Percentiles rank a stretch among this genome's conserved stretches.
Evolutionary conservation across 1,284 basidiomycete genomes (phyloP).

Genomic region (Leccinum variabile): DNA sequence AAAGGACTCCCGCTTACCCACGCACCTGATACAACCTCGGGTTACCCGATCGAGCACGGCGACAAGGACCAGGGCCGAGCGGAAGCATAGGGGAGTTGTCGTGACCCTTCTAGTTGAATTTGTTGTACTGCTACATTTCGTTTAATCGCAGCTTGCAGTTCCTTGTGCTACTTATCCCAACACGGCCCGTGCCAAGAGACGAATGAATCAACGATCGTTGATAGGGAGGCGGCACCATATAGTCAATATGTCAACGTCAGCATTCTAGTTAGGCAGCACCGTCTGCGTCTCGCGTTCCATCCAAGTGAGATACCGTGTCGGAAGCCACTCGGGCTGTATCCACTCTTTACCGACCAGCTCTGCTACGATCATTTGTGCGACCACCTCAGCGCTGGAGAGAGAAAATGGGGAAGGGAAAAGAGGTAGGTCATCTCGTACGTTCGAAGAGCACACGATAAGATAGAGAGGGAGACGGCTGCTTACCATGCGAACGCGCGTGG

Average conservation of each 20-base stretch:
- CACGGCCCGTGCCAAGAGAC: background rate
- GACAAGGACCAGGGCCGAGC: background rate
- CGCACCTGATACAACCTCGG: conserved; percentile 9
- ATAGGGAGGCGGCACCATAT: background rate
- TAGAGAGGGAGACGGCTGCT: background rate
- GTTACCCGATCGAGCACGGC: background rate
- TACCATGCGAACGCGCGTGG: conserved; percentile 66
- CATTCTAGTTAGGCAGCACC: background rate
- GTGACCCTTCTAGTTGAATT: background rate
- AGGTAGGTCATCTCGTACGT: too few species aligned
- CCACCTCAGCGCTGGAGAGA: conserved; percentile 56
- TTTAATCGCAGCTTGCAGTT: background rate
- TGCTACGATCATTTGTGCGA: conserved; percentile 63
- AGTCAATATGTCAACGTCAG: background rate
- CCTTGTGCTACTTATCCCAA: background rate
- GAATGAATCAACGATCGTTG: background rate
- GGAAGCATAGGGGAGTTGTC: background rate
- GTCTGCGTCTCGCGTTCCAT: conserved; percentile 6
- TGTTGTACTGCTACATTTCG: background rate
- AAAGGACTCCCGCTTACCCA: conserved; percentile 8
- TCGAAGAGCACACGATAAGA: background rate
- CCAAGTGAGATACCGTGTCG: conserved; percentile 58
- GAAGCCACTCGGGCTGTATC: conserved; percentile 61
- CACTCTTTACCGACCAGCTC: conserved; percentile 48
- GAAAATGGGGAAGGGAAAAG: background rate